phyloP scores from a whole-genome alignment of 2,329 filamentous ascomycete species.

The Aspergillus aculeatinus region DNA sequence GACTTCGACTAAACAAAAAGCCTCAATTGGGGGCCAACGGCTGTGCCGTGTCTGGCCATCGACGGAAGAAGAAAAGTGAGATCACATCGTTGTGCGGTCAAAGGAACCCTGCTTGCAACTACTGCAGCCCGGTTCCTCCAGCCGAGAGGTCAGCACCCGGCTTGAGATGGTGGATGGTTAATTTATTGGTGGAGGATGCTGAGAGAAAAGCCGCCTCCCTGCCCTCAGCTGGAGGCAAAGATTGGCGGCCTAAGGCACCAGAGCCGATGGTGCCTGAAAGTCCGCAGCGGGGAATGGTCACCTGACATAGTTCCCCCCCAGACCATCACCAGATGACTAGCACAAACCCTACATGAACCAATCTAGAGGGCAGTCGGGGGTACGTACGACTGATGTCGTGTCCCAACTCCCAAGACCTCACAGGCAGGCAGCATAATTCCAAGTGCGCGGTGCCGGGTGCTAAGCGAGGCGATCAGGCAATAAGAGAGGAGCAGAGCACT shows the following conservation, averaged over 20 bases:
- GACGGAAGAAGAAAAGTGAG: not conserved
- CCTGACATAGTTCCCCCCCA: not conserved
- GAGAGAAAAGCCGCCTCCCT: not conserved
- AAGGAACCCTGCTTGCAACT: not conserved
- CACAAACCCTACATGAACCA: not conserved
- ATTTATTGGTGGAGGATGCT: not conserved
- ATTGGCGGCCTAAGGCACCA: not conserved
- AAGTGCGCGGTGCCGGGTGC: not conserved
- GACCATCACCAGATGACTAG: not conserved
- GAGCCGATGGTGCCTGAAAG: not conserved
- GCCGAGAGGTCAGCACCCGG: not conserved
- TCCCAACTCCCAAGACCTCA: not conserved
- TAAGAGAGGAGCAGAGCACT: not conserved
- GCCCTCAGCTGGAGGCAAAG: not conserved
- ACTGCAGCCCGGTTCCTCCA: not conserved
- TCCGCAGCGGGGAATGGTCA: not conserved
- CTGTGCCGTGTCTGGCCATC: not conserved
- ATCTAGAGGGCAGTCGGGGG: not conserved
- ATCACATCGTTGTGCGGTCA: not conserved
- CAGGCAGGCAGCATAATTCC: too few relatives aligned
- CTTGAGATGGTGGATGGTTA: too few relatives aligned
- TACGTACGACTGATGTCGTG: not conserved
- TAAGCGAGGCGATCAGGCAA: not conserved
- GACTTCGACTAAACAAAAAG: not conserved
- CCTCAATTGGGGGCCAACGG: not conserved